These are phyloP conservation scores for Cystobasidium tubakii DNA, from an alignment of 768 basidiomycete species.

Conservation along the genomic window DNA sequence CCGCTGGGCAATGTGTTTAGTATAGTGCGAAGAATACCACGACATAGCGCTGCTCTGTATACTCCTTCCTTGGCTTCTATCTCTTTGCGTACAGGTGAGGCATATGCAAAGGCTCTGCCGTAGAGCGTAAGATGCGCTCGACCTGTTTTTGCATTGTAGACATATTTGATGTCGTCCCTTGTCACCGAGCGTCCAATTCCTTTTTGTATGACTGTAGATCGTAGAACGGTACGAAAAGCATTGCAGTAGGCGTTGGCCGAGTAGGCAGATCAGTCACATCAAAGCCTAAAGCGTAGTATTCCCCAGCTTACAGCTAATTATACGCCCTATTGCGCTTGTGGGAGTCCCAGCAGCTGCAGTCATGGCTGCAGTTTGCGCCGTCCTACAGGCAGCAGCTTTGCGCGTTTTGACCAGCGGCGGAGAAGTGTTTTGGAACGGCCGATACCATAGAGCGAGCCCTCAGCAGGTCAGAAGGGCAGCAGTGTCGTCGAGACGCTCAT, in stretches of 20 bases:
- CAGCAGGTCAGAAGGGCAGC: too few species aligned
- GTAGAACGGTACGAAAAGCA: not conserved
- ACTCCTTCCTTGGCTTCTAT: not conserved
- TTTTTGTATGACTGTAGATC: not conserved
- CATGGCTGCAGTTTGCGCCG: too few species aligned
- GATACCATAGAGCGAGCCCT: too few species aligned
- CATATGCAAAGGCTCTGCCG: constrained; percentile 5
- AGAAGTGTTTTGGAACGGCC: too few species aligned
- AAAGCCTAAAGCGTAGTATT: too few species aligned
- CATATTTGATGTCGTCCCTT: not conserved
- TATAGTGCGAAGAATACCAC: not conserved
- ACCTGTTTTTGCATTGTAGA: not conserved
- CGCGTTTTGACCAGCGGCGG: too few species aligned
- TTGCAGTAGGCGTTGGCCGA: not conserved
- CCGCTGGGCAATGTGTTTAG: not conserved
- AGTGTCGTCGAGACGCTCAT: too few species aligned
- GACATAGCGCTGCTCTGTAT: constrained; percentile 11
- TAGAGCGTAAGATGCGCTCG: not conserved
- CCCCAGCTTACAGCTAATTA: too few species aligned
- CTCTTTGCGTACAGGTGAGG: not conserved
- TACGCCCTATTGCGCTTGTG: too few species aligned
- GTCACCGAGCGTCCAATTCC: not conserved
- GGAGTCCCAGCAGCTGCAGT: too few species aligned
- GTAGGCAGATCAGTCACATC: not conserved
- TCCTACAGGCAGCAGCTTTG: too few species aligned